Percentiles rank a stretch among this genome's conserved stretches.
Conservation (phyloP, 2,329 filamentous ascomycete genomes). For the Curvularia eragrostidis region DNA sequence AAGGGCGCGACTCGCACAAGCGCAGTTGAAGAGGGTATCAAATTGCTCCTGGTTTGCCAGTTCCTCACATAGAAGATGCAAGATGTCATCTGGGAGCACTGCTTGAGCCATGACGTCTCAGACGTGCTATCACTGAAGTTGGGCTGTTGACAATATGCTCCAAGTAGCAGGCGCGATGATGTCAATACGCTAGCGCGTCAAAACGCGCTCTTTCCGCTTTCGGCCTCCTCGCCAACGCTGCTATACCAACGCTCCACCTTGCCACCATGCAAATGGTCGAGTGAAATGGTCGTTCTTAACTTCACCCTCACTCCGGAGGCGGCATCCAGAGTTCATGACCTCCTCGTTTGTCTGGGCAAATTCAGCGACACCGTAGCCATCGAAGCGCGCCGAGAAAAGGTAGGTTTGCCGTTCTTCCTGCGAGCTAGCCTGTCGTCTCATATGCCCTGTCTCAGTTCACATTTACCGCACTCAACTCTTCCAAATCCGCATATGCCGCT, state of each 20-base stretch:
- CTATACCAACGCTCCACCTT: background rate
- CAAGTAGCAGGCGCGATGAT: slow-evolving; percentile 18
- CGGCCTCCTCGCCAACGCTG: slow-evolving; percentile 10
- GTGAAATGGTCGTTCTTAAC: slow-evolving; percentile 60
- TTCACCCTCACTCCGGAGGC: slow-evolving; percentile 79
- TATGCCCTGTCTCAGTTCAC: slow-evolving; percentile 59
- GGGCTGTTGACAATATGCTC: slow-evolving; percentile 2
- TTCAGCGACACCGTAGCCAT: slow-evolving; percentile 81
- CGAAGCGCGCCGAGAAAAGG: slow-evolving; percentile 73
- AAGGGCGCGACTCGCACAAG: slow-evolving; percentile 62
- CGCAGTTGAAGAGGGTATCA: slow-evolving; percentile 65
- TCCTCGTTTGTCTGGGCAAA: slow-evolving; percentile 75
- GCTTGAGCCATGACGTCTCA: slow-evolving; percentile 33
- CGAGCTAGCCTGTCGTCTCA: slow-evolving; percentile 25
- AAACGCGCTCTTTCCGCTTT: slow-evolving; percentile 26
- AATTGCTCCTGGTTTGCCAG: slow-evolving; percentile 65
- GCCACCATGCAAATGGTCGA: slow-evolving; percentile 18
- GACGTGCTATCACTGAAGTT: slow-evolving; percentile 1
- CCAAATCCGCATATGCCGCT: slow-evolving; percentile 79
- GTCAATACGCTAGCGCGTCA: slow-evolving; percentile 33
- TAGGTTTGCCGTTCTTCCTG: slow-evolving; percentile 46
- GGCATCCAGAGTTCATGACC: slow-evolving; percentile 73
- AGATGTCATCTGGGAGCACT: slow-evolving; percentile 63
- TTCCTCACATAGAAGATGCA: slow-evolving; percentile 67
- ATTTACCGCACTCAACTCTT: slow-evolving; percentile 78